Evolutionary conservation across 2,329 filamentous ascomycete species (phyloP).

Genomic region (Penicillium sclerotigenum): DNA sequence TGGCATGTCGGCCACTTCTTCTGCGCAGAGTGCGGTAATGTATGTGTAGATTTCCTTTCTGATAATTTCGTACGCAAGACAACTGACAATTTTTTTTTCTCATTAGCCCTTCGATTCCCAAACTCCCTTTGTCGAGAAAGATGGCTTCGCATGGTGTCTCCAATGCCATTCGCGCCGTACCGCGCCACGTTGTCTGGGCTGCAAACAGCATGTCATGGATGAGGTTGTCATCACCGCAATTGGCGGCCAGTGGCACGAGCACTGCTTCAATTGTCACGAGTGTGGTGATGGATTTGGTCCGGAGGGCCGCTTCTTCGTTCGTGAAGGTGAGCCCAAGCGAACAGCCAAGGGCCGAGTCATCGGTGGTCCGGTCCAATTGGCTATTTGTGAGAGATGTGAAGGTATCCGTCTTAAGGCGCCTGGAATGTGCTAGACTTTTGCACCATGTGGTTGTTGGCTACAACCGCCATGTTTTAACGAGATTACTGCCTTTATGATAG

Average conservation of each 20-base stretch:
- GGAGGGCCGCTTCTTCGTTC: constrained; percentile 62
- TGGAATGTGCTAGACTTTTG: constrained; percentile 22
- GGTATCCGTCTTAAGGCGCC: constrained; percentile 60
- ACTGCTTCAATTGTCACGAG: constrained; percentile 81
- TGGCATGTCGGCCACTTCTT: constrained; percentile 99
- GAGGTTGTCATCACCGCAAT: constrained; percentile 86
- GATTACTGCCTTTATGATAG: constrained; percentile 14
- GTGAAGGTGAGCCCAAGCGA: constrained; percentile 50
- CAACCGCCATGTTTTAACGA: constrained; percentile 2
- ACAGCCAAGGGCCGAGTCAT: constrained; percentile 48
- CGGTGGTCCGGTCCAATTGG: constrained; percentile 52
- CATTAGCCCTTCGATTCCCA: constrained; percentile 54
- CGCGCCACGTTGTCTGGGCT: constrained; percentile 82
- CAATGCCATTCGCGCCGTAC: constrained; percentile 89
- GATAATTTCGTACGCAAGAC: background rate
- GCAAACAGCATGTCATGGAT: constrained; percentile 79
- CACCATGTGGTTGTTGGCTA: background rate
- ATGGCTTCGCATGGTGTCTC: constrained; percentile 96
- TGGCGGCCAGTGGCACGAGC: constrained; percentile 88
- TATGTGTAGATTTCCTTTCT: constrained; percentile 26
- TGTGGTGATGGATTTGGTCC: constrained; percentile 57
- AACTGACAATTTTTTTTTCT: constrained; percentile 7
- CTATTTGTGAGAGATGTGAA: constrained; percentile 62
- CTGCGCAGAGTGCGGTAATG: constrained; percentile 94
- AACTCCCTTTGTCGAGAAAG: constrained; percentile 91